Percentiles rank a stretch among this genome's conserved stretches.
These are phyloP conservation scores for Eustoma russellianum DNA, from an alignment of 257 asterid genomes.

Conservation along the genomic window DNA sequence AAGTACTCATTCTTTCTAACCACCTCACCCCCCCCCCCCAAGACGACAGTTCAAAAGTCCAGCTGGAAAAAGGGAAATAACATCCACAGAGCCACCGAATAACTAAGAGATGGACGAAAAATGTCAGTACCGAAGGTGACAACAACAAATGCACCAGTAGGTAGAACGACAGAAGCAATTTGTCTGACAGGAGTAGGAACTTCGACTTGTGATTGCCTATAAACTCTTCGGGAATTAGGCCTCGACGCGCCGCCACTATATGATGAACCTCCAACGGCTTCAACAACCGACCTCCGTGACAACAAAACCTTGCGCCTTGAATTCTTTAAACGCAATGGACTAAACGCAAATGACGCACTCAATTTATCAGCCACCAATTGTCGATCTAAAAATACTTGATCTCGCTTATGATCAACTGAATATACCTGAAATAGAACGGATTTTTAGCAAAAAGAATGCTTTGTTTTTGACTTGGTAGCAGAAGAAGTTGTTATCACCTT, in stretches of 20 bases:
- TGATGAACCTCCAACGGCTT: slow-evolving; percentile 38
- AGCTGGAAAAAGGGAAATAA: too few species aligned
- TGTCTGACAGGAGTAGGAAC: slow-evolving; percentile 38
- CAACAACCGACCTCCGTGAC: too few species aligned
- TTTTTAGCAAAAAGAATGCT: background rate
- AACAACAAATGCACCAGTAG: slow-evolving; percentile 66
- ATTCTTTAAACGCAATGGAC: slow-evolving; percentile 15
- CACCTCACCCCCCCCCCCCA: too few species aligned
- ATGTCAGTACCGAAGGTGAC: slow-evolving; percentile 59
- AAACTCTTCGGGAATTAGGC: slow-evolving; percentile 48
- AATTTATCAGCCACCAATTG: slow-evolving; percentile 13
- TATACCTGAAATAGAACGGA: slow-evolving; percentile 23
- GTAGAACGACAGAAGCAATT: slow-evolving; percentile 45
- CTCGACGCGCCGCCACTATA: slow-evolving; percentile 27
- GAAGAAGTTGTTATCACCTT: slow-evolving; percentile 28
- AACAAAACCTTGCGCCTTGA: slow-evolving; percentile 20
- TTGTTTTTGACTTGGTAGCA: background rate
- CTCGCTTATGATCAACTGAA: slow-evolving; percentile 14
- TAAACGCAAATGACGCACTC: slow-evolving; percentile 23
- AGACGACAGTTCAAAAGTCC: too few species aligned
- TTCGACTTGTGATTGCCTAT: slow-evolving; percentile 55
- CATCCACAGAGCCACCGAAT: background rate
- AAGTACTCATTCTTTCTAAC: too few species aligned
- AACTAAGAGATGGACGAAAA: slow-evolving; percentile 1
- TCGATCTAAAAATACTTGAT: background rate